Evolutionary conservation across 2,329 filamentous ascomycete species (phyloP).

Genomic region (Colletotrichum trifolii): DNA sequence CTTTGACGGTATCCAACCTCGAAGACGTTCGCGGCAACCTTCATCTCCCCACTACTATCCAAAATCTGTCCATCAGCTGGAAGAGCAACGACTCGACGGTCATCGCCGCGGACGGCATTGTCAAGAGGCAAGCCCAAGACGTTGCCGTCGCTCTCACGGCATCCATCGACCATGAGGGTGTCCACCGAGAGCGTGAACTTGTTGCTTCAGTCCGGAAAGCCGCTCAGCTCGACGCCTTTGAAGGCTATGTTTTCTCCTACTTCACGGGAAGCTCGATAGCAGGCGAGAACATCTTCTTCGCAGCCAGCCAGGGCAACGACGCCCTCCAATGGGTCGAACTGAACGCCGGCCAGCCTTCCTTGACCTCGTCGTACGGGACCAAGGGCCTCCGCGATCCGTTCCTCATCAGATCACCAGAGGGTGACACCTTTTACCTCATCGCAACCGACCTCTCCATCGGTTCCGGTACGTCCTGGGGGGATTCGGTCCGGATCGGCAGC

Average conservation of each 20-base stretch:
- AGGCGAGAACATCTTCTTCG: constrained; percentile 65
- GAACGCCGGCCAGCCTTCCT: constrained; percentile 57
- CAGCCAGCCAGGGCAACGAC: constrained; percentile 63
- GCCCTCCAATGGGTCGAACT: constrained; percentile 62
- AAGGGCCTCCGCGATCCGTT: constrained; percentile 64
- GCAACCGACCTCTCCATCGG: constrained; percentile 66
- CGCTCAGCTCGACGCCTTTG: constrained; percentile 45
- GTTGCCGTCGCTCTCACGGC: constrained; percentile 49
- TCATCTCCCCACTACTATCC: constrained; percentile 45
- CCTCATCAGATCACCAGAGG: constrained; percentile 61
- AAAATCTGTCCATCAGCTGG: constrained; percentile 49
- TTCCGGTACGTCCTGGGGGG: constrained; percentile 62
- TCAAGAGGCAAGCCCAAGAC: constrained; percentile 45
- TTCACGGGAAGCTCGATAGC: constrained; percentile 57
- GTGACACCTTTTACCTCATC: constrained; percentile 62
- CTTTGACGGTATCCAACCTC: constrained; percentile 46
- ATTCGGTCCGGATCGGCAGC: constrained; percentile 58
- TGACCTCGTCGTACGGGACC: constrained; percentile 59
- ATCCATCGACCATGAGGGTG: constrained; percentile 41
- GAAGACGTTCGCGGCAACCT: constrained; percentile 53
- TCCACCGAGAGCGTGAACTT: constrained; percentile 44
- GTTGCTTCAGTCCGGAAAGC: constrained; percentile 49
- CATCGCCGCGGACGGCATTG: constrained; percentile 49
- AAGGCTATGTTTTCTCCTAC: constrained; percentile 63
- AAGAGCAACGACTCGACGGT: constrained; percentile 46